Conservation (phyloP, 192 early-diverging fungal species). For the Fimicolochytrium jonesii region DNA sequence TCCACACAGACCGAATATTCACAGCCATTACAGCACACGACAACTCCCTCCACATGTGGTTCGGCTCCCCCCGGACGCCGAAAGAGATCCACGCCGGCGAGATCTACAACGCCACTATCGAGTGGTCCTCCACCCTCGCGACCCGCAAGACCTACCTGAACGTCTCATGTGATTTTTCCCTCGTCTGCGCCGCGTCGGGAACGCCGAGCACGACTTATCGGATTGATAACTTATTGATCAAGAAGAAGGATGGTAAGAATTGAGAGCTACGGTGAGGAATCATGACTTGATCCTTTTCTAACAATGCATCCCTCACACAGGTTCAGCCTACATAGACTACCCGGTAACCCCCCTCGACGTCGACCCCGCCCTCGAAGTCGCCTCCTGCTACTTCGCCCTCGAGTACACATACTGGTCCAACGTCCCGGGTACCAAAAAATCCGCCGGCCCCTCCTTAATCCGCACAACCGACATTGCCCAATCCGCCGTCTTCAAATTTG, state of each 20-base stretch:
- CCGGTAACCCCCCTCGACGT: conserved; percentile 17
- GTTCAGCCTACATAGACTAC: conserved; percentile 15
- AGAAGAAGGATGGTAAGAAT: conserved; percentile 12
- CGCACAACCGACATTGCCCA: conserved; percentile 2
- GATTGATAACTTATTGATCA: conserved; percentile 15
- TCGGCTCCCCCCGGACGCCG: conserved; percentile 18
- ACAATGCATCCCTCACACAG: too few relatives aligned
- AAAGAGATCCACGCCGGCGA: conserved; percentile 23
- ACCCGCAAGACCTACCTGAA: conserved; percentile 25
- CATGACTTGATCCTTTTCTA: too few relatives aligned
- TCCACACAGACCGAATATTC: conserved; percentile 14
- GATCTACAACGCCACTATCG: conserved; percentile 24
- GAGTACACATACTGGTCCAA: conserved; percentile 14
- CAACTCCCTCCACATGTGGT: conserved; percentile 22
- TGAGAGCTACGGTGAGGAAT: too few relatives aligned
- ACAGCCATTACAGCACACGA: background rate
- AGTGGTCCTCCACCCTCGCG: conserved; percentile 6
- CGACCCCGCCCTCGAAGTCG: background rate
- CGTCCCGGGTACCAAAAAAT: background rate
- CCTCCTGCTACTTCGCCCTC: conserved; percentile 11
- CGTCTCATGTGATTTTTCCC: conserved; percentile 6
- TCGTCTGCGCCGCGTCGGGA: conserved; percentile 5
- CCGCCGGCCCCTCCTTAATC: background rate
- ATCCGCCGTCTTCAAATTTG: conserved; percentile 20
- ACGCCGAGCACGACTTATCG: background rate